Evolutionary conservation across 805 yeast species (phyloP).

Genomic region (Hanseniaspora occidentalis): DNA sequence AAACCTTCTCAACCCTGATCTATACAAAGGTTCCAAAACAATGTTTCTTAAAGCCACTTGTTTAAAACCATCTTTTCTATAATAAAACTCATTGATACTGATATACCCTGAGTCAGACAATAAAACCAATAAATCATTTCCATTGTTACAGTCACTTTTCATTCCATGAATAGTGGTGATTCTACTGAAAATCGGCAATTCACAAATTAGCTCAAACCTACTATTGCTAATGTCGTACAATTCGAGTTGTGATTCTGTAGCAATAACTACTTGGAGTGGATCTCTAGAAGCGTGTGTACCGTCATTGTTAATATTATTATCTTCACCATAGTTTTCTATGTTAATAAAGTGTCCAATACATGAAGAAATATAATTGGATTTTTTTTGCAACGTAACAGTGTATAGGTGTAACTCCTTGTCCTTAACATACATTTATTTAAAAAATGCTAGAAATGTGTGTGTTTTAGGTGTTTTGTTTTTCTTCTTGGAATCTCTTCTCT

Average conservation of each 20-base stretch:
- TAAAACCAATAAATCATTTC: slow-evolving; percentile 46
- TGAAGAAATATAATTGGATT: slow-evolving; percentile 40
- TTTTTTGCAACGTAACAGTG: slow-evolving; percentile 55
- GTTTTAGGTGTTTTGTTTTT: too few relatives aligned
- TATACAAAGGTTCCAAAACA: slow-evolving; percentile 54
- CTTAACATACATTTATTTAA: neutral
- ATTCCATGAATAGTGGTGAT: slow-evolving; percentile 42
- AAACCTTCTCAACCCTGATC: slow-evolving; percentile 62
- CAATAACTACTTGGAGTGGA: slow-evolving; percentile 21
- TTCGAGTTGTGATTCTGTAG: slow-evolving; percentile 20
- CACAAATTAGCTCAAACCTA: slow-evolving; percentile 30
- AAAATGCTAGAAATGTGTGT: too few relatives aligned
- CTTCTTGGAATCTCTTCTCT: too few relatives aligned
- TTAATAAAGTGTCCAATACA: slow-evolving; percentile 53
- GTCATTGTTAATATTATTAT: too few relatives aligned
- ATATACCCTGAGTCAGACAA: slow-evolving; percentile 76
- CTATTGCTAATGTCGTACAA: slow-evolving; percentile 41
- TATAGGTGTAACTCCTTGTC: slow-evolving; percentile 35
- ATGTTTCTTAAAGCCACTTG: slow-evolving; percentile 27
- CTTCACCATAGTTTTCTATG: too few relatives aligned
- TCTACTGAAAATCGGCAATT: slow-evolving; percentile 43
- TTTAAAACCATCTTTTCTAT: slow-evolving; percentile 3
- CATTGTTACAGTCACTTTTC: slow-evolving; percentile 38
- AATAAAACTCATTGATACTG: slow-evolving; percentile 35
- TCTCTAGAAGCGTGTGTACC: too few relatives aligned